Base-by-base conservation (phyloP, 2,329 filamentous ascomycete species). In the Chrysosporium keratinophilum region DNA sequence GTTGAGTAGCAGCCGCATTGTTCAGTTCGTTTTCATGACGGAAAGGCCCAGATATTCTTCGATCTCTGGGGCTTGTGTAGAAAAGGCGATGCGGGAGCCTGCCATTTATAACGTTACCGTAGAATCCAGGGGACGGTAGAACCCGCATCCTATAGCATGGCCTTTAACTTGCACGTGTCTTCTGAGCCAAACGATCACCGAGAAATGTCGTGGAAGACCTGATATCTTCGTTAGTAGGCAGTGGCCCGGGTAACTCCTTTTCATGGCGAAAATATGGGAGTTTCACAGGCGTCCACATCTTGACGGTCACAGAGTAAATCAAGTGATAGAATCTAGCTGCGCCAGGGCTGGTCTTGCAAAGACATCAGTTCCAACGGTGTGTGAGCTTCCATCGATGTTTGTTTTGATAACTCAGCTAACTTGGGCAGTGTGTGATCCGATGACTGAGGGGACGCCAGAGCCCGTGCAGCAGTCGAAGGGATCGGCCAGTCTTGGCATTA, bases 41-140 rank as follows among this genome's bases (percentile, higher is more conserved):
- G 37, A 47, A 37, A 3, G 45, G 45, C 3, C 45, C 33, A 37
- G 45, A 47, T 47, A 47, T 47, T 10, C 33, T 47, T 17, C 31
- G 33, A 10, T 47, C 57, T 50, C 42, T 57, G 59, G 50, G 59
- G 56, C 50, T 51, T 43, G 60, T 57, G 50, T 50, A 61, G 59
- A 60, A 60, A 60, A 61, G 59, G 19, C 55, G 50, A 56, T 60
- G 60, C 31, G 58, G 57, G 54, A 62, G 47, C 34, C 57, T 57
- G 49, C 60, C 59, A 56, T 34, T 33, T 40, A 50, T 52, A 41
- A 63, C 57, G 45, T 56, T 61, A 47, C 59, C 54, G 44, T 61
- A 61, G 51, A 60, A 61, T 39, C 56, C 57, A 10, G 60, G 59
- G 19, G 60, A 60, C 5, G 48, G 37, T 41, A 43, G 20, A 31